Percentiles rank a stretch among this genome's conserved stretches.
Conservation (phyloP, 208 protist species). For the Leishmania turanica region DNA sequence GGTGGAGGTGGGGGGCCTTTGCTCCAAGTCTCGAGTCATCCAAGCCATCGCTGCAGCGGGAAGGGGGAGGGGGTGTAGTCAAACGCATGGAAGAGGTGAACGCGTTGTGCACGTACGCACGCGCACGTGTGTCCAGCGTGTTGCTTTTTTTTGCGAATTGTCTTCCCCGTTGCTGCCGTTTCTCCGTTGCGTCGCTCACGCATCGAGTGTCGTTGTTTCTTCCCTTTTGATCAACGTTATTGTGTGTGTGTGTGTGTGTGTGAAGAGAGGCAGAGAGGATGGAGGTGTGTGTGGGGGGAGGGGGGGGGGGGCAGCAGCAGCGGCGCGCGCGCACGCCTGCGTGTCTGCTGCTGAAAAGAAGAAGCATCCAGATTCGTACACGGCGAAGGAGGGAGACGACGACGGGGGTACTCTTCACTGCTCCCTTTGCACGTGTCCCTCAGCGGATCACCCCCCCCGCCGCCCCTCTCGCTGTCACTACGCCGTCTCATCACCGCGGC, state of each 20-base stretch:
- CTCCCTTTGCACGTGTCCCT: neutral
- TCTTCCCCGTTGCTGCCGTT: too few species aligned
- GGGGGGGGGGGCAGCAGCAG: neutral
- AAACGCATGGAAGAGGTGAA: neutral
- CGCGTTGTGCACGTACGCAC: neutral
- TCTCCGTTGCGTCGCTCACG: too few species aligned
- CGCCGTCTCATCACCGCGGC: neutral
- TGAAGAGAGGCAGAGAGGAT: neutral
- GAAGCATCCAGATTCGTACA: neutral
- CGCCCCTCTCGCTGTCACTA: neutral
- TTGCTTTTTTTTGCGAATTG: too few species aligned
- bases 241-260: neutral
- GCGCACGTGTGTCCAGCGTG: too few species aligned
- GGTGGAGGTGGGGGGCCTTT: neutral
- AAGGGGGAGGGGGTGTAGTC: neutral
- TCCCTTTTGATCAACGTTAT: neutral
- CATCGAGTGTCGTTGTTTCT: neutral
- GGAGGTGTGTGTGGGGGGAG: neutral
- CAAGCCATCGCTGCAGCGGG: neutral
- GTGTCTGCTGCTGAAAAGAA: neutral
- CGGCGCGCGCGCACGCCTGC: neutral
- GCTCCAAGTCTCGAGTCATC: neutral
- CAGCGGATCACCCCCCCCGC: neutral
- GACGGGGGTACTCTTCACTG: neutral
- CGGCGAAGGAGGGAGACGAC: neutral